Conservation (phyloP, 2,329 filamentous ascomycete species). For the Penicillium capsulatum region DNA sequence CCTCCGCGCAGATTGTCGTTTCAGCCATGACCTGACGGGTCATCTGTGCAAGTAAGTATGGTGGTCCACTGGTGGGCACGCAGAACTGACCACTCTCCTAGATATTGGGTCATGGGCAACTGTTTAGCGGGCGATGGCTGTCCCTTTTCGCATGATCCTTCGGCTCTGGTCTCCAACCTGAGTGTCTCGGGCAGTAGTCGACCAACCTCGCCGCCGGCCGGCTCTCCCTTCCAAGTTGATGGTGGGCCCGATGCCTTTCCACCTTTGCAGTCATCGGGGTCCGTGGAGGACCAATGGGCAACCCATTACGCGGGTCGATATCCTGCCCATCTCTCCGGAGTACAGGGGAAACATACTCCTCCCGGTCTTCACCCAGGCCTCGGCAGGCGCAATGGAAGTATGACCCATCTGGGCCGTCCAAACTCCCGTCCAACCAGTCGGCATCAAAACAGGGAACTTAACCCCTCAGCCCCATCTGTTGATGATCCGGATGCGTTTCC, state of each 20-base stretch:
- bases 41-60: constrained; percentile 92
- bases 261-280: constrained; percentile 59
- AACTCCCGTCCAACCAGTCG: constrained; percentile 82
- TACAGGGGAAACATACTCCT: constrained; percentile 43
- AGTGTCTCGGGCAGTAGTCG: constrained; percentile 57
- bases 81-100: constrained; percentile 39
- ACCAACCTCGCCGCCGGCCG: constrained; percentile 58
- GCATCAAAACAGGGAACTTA: constrained; percentile 62
- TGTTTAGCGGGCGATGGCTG: constrained; percentile 91
- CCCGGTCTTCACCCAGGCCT: constrained; percentile 28
- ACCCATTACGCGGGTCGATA: constrained; percentile 45
- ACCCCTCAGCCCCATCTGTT: constrained; percentile 67
- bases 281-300: constrained; percentile 57
- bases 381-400: constrained; percentile 46
- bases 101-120: constrained; percentile 94
- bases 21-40: constrained; percentile 92
- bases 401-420: constrained; percentile 57
- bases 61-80: neutral
- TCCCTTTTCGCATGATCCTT: constrained; percentile 94
- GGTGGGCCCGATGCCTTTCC: constrained; percentile 79
- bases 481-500: constrained; percentile 97
- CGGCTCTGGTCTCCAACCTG: constrained; percentile 77
- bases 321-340: constrained; percentile 41
- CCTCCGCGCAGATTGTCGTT: constrained; percentile 89
- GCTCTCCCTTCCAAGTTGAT: constrained; percentile 66